phyloP scores from a whole-genome alignment of 495 filamentous ascomycete species.

The Annulohypoxylon maeteangense region DNA sequence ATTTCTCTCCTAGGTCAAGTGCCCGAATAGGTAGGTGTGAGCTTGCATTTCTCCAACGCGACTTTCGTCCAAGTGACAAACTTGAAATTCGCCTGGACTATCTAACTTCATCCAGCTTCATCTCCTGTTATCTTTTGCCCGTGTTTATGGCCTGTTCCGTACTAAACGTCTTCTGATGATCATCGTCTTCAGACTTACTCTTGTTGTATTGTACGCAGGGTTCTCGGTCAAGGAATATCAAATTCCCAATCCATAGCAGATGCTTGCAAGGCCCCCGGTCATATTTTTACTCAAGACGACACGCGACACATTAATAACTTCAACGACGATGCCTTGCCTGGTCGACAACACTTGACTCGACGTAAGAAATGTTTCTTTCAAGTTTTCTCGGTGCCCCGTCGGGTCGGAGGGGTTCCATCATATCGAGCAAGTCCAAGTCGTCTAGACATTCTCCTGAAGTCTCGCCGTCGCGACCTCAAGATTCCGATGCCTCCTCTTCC shows the following conservation, averaged over 20 bases:
- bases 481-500: conserved; percentile 9
- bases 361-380: conserved; percentile 39
- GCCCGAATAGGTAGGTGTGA: not conserved
- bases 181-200: not conserved
- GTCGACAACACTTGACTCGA: conserved; percentile 20
- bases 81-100: not conserved
- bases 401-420: conserved; percentile 31
- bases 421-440: conserved; percentile 27
- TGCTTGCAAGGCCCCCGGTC: conserved; percentile 14
- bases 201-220: not conserved
- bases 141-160: not conserved
- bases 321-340: conserved; percentile 22
- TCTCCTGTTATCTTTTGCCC: not conserved
- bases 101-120: not conserved
- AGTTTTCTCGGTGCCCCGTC: conserved; percentile 28
- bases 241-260: conserved; percentile 23
- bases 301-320: conserved; percentile 5
- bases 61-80: not conserved
- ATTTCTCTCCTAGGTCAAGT: not conserved
- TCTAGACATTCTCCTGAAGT: conserved; percentile 34
- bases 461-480: conserved; percentile 32
- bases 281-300: conserved; percentile 25
- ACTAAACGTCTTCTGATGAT: not conserved
- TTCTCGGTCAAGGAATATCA: conserved; percentile 12
- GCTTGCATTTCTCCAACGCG: conserved; percentile 8